Evolutionary conservation across 495 filamentous ascomycete genomes (phyloP).

Genomic region (Penicillium subrubescens): DNA sequence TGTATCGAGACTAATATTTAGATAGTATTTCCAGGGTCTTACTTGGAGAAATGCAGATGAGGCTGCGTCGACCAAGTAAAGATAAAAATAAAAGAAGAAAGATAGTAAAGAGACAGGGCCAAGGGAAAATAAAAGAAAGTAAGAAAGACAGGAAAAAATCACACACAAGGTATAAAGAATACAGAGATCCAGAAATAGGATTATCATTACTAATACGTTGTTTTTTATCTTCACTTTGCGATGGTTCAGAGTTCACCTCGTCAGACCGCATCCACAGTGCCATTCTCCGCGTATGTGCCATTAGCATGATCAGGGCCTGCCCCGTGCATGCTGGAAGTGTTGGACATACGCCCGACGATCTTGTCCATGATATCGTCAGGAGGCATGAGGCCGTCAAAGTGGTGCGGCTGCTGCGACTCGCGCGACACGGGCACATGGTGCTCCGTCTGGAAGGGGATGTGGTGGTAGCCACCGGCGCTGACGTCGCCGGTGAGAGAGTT

Average conservation of each 20-base stretch:
- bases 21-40: constrained; percentile 3
- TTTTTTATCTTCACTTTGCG: constrained; percentile 2
- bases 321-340: constrained; percentile 42
- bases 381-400: constrained; percentile 41
- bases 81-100: background rate
- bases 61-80: background rate
- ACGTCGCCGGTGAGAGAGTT: constrained; percentile 39
- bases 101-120: background rate
- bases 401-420: constrained; percentile 38
- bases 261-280: constrained; percentile 40
- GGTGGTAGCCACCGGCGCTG: constrained; percentile 35
- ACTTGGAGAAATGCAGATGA: background rate
- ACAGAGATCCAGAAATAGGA: constrained; percentile 27
- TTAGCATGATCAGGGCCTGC: constrained; percentile 40
- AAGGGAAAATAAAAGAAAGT: constrained; percentile 5
- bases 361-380: constrained; percentile 47
- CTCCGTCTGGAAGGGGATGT: constrained; percentile 39
- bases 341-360: constrained; percentile 42
- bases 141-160: constrained; percentile 14
- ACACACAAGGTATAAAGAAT: constrained; percentile 25
- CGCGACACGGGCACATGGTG: constrained; percentile 39
- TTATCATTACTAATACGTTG: constrained; percentile 34
- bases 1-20: background rate
- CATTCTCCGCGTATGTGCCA: constrained; percentile 34
- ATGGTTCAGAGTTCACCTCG: background rate